Base-by-base conservation (phyloP, 2,329 filamentous ascomycete genomes). In the Xylaria multiplex region DNA sequence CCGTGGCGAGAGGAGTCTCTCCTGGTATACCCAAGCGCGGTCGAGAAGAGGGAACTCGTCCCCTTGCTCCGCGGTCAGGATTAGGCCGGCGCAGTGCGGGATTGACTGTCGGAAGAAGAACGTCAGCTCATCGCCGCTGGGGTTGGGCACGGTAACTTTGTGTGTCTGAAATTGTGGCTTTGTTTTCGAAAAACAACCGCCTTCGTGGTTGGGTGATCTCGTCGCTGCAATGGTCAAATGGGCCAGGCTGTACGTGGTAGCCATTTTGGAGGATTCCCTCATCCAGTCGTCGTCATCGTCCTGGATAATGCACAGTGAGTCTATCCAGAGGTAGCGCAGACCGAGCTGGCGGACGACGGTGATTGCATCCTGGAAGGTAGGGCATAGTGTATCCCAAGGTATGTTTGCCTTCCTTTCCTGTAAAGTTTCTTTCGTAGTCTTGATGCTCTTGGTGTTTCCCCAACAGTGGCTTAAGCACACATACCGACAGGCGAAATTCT, bases 211-310 rank as follows among this genome's bases (percentile, higher is more conserved):
- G 19, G 42, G 45, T 4, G 56, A 27, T 24, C 27, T 42, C 4
- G 42, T 48, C 6, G 61, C 54, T 9, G 55, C 61, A 35, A 77
- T 69, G 16, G 73, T 74, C 14, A 76, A 69, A 37, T 67, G 67
- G 11, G 72, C 69, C 40, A 71, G 59, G 8, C 60, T 54, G 58
- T 77, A 77, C 8, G 75, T 71, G 2, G 70, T 56, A 1, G 68
- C 67, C 75, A 77, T 78, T 50, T 66, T 65, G 9, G 67, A 64
- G 1, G 72, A 69, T 49, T 74, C 66, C 2, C 16, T 19, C 2
- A 60, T 61, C 70, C 72, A 74, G 43, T 72, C 71, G 1, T 66
- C 50, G 2, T 35, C 16, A 30, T 67, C 60, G 42, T 65, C 57
- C 46, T 65, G 62, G 8, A 65, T 60, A 27, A 65, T 65, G 37